Evolutionary conservation across 208 protist genomes (phyloP), one percentile per base, ranked within the genome.

Genomic region (Ichthyophonus hoferi): DNA sequence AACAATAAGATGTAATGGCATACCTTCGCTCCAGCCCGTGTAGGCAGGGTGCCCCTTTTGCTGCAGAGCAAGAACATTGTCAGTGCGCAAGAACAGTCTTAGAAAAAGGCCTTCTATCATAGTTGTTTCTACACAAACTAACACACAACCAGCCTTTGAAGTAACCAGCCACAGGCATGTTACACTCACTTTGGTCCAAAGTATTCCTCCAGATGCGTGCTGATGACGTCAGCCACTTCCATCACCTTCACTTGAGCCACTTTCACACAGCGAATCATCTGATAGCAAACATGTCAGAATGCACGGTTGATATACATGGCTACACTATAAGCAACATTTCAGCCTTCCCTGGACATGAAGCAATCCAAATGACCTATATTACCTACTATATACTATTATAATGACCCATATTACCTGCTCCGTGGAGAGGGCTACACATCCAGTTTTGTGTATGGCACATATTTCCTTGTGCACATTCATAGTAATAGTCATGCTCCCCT

Each of bases 381-480:
- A 31, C 31, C 14, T 76, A 33, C 31, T n/a, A 14, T 76, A 31
- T 14, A 31, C 50, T 76, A 76, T 76, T 76, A 31, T 76, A 76
- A 14, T 76, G 50, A 33, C 31, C 31, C 24, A 76, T n/a, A 76
- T 38, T n/a, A 94, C 58, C 42, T 91, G 89, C 24, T 90, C 40
- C 0, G 93, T 83, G 0, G 34, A 37, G 17, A 93, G 67, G 34
- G 91, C 58, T 0, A 85, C 76, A 1, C 93, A 92, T 38, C 94
- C 93, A 34, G 43, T 37, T 81, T 95, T 95, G 79, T 92, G 91
- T 31, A 95, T 81, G 42, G 82, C 87, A 89, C 93, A 95, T 31
- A 96, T 79, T 58, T 95, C 93, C 14, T 79, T 79, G 39, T 94
- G 91, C 33, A 77, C 40, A 86, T 96, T 95, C 0, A 94, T 35